A percentile compares a stretch with the other conserved stretches of the same genome.
Conservation (phyloP, 768 basidiomycete species). For the Mrakia blollopis region DNA sequence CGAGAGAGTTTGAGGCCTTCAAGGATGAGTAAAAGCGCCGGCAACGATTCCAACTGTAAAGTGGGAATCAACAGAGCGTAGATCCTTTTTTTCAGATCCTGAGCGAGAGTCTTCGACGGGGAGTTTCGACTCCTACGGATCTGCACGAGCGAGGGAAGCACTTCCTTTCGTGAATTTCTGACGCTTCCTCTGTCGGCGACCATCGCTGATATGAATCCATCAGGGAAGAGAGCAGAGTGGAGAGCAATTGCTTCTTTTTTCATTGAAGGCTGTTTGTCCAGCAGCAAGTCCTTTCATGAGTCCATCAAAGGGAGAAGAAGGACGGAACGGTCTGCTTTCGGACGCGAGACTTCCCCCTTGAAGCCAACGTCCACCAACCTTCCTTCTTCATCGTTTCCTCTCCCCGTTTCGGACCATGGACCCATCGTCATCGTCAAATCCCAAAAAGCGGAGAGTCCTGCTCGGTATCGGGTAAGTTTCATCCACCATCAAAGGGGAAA, state of each 20-base stretch:
- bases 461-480: conserved; percentile 3
- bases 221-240: too few relatives aligned
- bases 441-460: neutral
- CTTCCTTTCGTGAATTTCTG: neutral
- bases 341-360: neutral
- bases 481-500: neutral
- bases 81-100: neutral
- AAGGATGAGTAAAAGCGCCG: neutral
- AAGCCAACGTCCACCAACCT: neutral
- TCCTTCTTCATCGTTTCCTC: neutral
- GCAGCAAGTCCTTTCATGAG: too few relatives aligned
- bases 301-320: too few relatives aligned
- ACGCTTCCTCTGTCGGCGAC: neutral
- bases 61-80: neutral
- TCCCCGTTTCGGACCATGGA: neutral
- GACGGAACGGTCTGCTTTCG: neutral
- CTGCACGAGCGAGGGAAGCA: neutral
- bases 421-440: neutral
- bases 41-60: neutral
- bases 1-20: neutral
- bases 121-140: neutral
- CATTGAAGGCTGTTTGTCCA: too few relatives aligned
- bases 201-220: neutral
- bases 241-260: too few relatives aligned
- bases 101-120: neutral